Evolutionary conservation across 2,329 filamentous ascomycete genomes (phyloP).

Genomic region (Balansia obtecta): DNA sequence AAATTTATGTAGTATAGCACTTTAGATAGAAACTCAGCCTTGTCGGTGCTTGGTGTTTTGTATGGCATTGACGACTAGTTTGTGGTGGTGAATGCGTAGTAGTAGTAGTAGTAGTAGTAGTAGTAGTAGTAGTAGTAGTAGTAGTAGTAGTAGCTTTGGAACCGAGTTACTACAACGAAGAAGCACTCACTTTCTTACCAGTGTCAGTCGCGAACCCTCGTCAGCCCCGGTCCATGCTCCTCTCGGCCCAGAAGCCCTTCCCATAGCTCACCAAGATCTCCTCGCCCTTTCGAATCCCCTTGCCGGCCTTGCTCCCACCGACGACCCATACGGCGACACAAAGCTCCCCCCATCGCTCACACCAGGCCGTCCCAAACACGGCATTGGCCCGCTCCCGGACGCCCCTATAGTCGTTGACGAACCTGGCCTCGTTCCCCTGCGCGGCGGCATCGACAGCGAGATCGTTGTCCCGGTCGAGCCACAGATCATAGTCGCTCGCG

Average conservation of each 20-base stretch:
- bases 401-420: constrained; percentile 55
- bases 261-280: constrained; percentile 57
- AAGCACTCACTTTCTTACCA: too few relatives aligned
- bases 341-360: constrained; percentile 34
- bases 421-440: constrained; percentile 51
- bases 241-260: constrained; percentile 51
- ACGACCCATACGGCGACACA: constrained; percentile 48
- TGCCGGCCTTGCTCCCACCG: constrained; percentile 14
- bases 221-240: constrained; percentile 10
- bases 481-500: constrained; percentile 47
- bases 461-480: constrained; percentile 43
- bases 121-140: too few relatives aligned
- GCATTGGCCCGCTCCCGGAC: constrained; percentile 40
- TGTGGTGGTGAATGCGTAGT: not conserved
- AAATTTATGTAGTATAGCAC: not conserved
- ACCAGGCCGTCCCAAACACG: constrained; percentile 48
- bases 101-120: too few relatives aligned
- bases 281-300: constrained; percentile 36
- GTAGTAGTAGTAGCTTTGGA: too few relatives aligned
- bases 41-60: not conserved
- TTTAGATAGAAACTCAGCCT: not conserved
- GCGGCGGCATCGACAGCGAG: constrained; percentile 48
- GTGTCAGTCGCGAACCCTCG: not conserved
- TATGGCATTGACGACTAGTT: too few relatives aligned
- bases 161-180: too few relatives aligned